Evolutionary conservation across 768 basidiomycete genomes (phyloP).

Genomic region (Paxillus ammoniavirescens): DNA sequence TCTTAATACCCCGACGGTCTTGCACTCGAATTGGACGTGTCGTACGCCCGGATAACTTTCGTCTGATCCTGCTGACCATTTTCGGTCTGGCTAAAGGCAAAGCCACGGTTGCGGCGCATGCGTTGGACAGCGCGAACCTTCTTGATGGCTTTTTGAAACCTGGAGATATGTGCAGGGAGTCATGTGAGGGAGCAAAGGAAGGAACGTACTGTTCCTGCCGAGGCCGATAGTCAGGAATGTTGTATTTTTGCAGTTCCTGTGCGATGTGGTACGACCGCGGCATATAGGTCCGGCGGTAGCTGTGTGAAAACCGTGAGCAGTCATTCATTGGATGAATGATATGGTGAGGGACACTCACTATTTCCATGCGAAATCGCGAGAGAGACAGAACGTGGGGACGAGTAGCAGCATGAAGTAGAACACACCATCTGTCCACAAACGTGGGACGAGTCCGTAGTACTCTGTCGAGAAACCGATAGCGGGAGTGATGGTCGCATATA

Average conservation of each 20-base stretch:
- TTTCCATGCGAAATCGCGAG: slow-evolving; percentile 94
- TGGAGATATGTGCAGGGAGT: slow-evolving; percentile 27
- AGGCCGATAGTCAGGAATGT: slow-evolving; percentile 94
- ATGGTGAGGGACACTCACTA: slow-evolving; percentile 58
- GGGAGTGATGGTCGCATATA: slow-evolving; percentile 88
- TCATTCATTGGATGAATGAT: background rate
- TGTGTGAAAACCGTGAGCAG: slow-evolving; percentile 29
- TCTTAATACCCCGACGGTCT: slow-evolving; percentile 73
- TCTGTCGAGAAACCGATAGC: slow-evolving; percentile 85
- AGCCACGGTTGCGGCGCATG: slow-evolving; percentile 94
- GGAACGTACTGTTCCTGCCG: slow-evolving; percentile 88
- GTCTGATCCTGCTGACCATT: slow-evolving; percentile 87
- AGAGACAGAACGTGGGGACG: slow-evolving; percentile 80
- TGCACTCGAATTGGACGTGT: slow-evolving; percentile 73
- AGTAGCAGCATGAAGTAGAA: slow-evolving; percentile 90
- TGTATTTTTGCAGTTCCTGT: slow-evolving; percentile 99
- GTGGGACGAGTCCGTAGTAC: slow-evolving; percentile 85
- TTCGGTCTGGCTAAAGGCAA: slow-evolving; percentile 98
- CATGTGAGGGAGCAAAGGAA: slow-evolving; percentile 3
- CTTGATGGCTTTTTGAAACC: slow-evolving; percentile 99
- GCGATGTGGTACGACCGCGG: slow-evolving; percentile 97
- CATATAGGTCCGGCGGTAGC: slow-evolving; percentile 87
- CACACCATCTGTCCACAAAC: slow-evolving; percentile 82
- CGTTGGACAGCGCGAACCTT: slow-evolving; percentile 99
- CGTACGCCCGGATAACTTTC: slow-evolving; percentile 80